Base-by-base conservation (phyloP, 176 grass and related monocot species). In the Aechmea fasciata region DNA sequence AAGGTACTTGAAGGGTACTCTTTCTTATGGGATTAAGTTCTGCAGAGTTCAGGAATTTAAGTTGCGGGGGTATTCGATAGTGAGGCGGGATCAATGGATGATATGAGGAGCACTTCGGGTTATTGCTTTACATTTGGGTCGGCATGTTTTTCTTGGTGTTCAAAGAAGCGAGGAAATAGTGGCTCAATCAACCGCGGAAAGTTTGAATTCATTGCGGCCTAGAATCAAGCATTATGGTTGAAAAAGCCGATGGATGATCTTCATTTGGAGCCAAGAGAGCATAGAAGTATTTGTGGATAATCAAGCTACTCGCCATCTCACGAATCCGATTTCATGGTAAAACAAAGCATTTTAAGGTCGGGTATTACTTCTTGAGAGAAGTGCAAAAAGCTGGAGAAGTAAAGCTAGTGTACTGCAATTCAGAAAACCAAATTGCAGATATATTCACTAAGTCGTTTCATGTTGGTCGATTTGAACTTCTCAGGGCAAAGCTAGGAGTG, bases 51-150 rank as follows among this genome's bases (percentile, higher is more conserved):
- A 57, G 28, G 1, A 17, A 1, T 47, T 72, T 11, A 47, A 41
- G 17, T 25, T 72, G 6, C 5, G n/a, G 13, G 49, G 17, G 9
- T 73, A 17, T 49, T n/a, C n/a, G 71, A 73, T 48, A 73, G 11
- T 49, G 24, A 63, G 24, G 23, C 53, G 2, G 53, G 54, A 7
- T 29, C 10, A 51, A 3, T 12, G 8, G 53, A 64, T 63, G 73
- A 75, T 66, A 23, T 23, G 19, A 76, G 48, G 55, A 55, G 63
- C 48, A 76, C 73, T 11, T 67, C 63, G 10, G 49, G 73, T 3
- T 54, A 76, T 22, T 13, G 19, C 11, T 67, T 76, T 47, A 28
- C 11, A 13, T 15, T 68, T 77, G 13, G 64, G 2, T 77, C 49
- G 1, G n/a, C 47, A 19, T 13, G 1, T 67, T n/a, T 76, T 3